Conservation (phyloP, 2,329 filamentous ascomycete species). For the Stemphylium beticola region DNA sequence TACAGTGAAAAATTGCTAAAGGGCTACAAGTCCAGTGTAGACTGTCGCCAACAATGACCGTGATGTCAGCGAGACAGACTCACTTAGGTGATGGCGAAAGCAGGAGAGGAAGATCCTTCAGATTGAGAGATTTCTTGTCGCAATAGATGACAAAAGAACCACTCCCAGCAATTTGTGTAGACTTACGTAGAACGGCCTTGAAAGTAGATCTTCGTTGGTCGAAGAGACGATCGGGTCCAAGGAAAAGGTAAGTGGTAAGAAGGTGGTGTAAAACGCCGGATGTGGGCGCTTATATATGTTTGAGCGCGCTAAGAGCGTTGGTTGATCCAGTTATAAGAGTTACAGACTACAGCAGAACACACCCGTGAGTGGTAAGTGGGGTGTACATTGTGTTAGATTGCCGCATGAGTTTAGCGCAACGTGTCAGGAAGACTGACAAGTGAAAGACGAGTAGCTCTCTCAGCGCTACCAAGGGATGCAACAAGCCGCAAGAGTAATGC, state of each 20-base stretch:
- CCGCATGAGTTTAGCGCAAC: neutral
- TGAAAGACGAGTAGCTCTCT: slow-evolving; percentile 1
- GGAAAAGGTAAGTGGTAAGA: neutral
- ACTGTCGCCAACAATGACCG: too few species aligned
- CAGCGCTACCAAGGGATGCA: neutral
- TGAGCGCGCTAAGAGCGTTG: neutral
- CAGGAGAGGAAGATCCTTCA: too few species aligned
- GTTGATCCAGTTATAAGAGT: neutral
- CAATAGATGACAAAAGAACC: neutral
- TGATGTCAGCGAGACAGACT: too few species aligned
- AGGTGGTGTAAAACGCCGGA: neutral
- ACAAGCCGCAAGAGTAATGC: neutral
- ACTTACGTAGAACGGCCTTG: neutral
- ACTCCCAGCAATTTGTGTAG: neutral
- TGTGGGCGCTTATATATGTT: neutral
- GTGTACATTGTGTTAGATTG: neutral
- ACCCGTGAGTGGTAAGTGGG: neutral
- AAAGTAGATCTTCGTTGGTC: neutral
- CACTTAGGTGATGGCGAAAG: too few species aligned
- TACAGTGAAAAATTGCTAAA: too few species aligned
- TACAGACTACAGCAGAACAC: neutral
- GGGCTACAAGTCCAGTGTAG: neutral
- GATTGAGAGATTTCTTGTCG: too few species aligned
- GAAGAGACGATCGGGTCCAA: neutral
- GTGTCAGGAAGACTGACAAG: neutral